These are phyloP conservation scores for Lactarius akahatsu DNA, from an alignment of 768 basidiomycete genomes.

Conservation along the genomic window DNA sequence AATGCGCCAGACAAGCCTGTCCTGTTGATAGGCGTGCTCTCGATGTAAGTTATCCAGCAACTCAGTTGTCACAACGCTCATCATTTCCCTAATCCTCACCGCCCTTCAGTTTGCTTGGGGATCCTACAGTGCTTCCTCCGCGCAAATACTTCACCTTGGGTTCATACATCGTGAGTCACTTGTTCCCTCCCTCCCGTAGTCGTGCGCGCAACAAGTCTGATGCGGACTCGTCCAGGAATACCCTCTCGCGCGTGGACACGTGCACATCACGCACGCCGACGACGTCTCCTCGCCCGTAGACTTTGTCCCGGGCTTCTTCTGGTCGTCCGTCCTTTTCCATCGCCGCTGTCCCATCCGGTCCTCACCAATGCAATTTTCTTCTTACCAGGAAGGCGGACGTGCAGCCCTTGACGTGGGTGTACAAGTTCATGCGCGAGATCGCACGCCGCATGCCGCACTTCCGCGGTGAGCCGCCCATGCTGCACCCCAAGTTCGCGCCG, in stretches of 20 bases:
- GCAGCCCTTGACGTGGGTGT: slow-evolving; percentile 47
- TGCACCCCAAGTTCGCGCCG: slow-evolving; percentile 35
- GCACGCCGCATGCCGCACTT: slow-evolving; percentile 49
- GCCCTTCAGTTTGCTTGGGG: neutral
- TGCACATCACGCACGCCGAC: slow-evolving; percentile 30
- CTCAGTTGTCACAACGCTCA: neutral
- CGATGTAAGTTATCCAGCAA: slow-evolving; percentile 22
- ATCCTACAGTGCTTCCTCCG: neutral
- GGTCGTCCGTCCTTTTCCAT: slow-evolving; percentile 33
- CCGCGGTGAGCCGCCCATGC: slow-evolving; percentile 34
- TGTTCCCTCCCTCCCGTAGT: too few relatives aligned
- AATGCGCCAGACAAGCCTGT: slow-evolving; percentile 31
- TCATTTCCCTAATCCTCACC: neutral
- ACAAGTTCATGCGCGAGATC: slow-evolving; percentile 56
- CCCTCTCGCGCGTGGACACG: slow-evolving; percentile 27
- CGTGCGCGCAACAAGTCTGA: neutral
- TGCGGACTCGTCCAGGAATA: slow-evolving; percentile 13
- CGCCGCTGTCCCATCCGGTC: too few relatives aligned
- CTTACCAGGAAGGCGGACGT: slow-evolving; percentile 37
- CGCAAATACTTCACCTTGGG: slow-evolving; percentile 28
- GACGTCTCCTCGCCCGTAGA: slow-evolving; percentile 28
- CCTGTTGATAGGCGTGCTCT: slow-evolving; percentile 18
- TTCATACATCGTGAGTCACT: slow-evolving; percentile 14
- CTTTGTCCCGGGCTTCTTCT: slow-evolving; percentile 31
- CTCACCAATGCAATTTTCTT: neutral